Percentiles rank a stretch among this genome's conserved stretches.
Evolutionary conservation across 1,139 yeast species (phyloP).

Genomic region (Debaryomyces udenii): DNA sequence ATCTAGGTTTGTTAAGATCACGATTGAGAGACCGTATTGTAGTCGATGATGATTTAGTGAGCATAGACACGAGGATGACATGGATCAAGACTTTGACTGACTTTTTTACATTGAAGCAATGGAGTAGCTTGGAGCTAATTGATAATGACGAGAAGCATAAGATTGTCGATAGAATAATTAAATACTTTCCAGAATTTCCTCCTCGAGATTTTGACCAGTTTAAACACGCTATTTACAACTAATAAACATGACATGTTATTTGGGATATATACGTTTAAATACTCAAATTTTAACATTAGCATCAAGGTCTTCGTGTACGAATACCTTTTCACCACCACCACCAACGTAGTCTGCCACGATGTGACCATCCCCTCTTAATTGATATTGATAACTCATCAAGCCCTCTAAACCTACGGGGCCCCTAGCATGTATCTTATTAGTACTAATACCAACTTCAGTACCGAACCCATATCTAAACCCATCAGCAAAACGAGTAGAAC

Average conservation of each 20-base stretch:
- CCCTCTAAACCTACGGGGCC: slow-evolving; percentile 99
- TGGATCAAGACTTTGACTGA: slow-evolving; percentile 76
- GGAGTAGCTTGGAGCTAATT: slow-evolving; percentile 49
- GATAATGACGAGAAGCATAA: slow-evolving; percentile 15
- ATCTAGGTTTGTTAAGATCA: slow-evolving; percentile 60
- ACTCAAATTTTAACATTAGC: slow-evolving; percentile 13
- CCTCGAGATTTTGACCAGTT: slow-evolving; percentile 40
- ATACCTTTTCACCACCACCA: slow-evolving; percentile 85
- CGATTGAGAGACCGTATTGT: slow-evolving; percentile 49
- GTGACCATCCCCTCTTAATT: slow-evolving; percentile 88
- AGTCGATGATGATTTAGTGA: slow-evolving; percentile 49
- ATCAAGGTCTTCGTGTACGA: slow-evolving; percentile 69
- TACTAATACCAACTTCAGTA: slow-evolving; percentile 96
- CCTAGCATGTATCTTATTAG: slow-evolving; percentile 95
- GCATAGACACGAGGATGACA: slow-evolving; percentile 67
- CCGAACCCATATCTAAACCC: slow-evolving; percentile 99
- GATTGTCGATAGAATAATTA: slow-evolving; percentile 33
- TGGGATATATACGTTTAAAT: slow-evolving; percentile 1
- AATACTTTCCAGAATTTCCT: slow-evolving; percentile 45
- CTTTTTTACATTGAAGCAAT: slow-evolving; percentile 55
- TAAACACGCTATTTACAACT: slow-evolving; percentile 14
- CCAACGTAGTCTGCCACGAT: slow-evolving; percentile 89
- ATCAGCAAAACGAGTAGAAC: slow-evolving; percentile 95
- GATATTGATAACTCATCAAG: slow-evolving; percentile 91
- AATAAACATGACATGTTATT: background rate